phyloP scores from a whole-genome alignment of 192 early-diverging fungal genomes.

The Phycomyces blakesleeanus region DNA sequence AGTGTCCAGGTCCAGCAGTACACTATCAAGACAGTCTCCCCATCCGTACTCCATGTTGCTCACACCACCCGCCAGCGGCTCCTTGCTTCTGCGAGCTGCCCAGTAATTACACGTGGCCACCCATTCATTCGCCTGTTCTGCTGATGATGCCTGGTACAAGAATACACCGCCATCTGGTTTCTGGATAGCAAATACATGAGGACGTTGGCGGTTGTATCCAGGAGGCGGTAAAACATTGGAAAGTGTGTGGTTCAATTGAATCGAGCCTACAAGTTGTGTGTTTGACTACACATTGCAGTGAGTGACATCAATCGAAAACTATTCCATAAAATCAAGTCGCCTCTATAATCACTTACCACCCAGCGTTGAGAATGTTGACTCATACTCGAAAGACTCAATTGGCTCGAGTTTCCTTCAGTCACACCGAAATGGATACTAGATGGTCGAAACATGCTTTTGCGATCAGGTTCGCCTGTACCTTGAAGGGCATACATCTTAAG shows the following conservation, averaged over 20 bases:
- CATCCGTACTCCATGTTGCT: conserved; percentile 94
- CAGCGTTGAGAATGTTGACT: not conserved
- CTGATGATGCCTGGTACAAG: conserved; percentile 76
- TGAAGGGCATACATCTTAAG: conserved; percentile 77
- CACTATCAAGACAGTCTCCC: conserved; percentile 49
- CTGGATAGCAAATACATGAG: conserved; percentile 82
- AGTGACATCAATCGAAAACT: not conserved
- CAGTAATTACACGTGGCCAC: conserved; percentile 87
- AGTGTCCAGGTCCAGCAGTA: conserved; percentile 13
- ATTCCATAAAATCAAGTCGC: no score
- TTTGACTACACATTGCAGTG: conserved; percentile 15
- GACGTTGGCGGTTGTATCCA: conserved; percentile 73
- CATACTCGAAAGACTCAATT: not conserved
- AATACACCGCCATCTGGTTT: conserved; percentile 75
- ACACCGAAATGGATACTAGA: conserved; percentile 9
- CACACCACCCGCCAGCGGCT: conserved; percentile 81
- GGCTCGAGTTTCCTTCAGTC: conserved; percentile 1
- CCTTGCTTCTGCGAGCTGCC: conserved; percentile 86
- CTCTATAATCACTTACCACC: not conserved
- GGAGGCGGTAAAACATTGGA: conserved; percentile 81
- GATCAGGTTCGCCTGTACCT: conserved; percentile 35
- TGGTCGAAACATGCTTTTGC: conserved; percentile 15
- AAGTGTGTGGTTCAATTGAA: conserved; percentile 74
- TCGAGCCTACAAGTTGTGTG: conserved; percentile 37
- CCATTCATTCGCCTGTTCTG: conserved; percentile 74